phyloP scores from a whole-genome alignment of 192 early-diverging fungal genomes.

The Coemansia sp. region DNA sequence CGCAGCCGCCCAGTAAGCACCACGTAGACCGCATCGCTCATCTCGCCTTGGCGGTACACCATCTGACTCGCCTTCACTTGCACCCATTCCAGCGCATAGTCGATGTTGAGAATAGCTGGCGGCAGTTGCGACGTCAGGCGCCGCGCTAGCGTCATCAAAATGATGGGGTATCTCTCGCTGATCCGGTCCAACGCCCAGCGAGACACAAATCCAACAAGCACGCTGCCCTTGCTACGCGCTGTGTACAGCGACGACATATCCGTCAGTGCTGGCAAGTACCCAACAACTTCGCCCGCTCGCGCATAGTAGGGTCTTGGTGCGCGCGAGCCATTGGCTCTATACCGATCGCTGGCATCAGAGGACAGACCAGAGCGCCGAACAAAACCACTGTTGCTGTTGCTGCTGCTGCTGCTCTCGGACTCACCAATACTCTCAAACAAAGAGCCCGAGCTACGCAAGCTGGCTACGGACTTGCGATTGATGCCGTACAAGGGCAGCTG shows the following conservation, averaged over 20 bases:
- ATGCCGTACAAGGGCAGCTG: not conserved
- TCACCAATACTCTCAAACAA: not conserved
- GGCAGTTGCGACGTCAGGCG: slow-evolving; percentile 78
- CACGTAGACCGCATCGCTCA: slow-evolving; percentile 86
- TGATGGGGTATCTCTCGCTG: slow-evolving; percentile 78
- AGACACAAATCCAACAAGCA: slow-evolving; percentile 84
- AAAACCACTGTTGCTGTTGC: no score
- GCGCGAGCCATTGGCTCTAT: slow-evolving; percentile 2
- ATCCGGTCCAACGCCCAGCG: slow-evolving; percentile 79
- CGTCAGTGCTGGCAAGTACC: slow-evolving; percentile 89
- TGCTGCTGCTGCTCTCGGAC: slow-evolving; percentile 3
- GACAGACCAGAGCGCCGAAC: not conserved
- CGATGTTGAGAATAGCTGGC: slow-evolving; percentile 76
- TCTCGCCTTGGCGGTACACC: slow-evolving; percentile 82
- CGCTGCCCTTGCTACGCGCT: slow-evolving; percentile 73
- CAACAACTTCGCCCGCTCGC: slow-evolving; percentile 82
- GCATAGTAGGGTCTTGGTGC: slow-evolving; percentile 65
- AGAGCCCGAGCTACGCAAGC: not conserved
- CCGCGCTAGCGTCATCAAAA: slow-evolving; percentile 83
- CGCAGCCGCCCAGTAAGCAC: slow-evolving; percentile 92
- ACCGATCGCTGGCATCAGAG: not conserved
- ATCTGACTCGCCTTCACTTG: slow-evolving; percentile 92
- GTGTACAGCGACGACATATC: slow-evolving; percentile 88
- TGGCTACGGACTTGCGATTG: not conserved
- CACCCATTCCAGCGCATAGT: slow-evolving; percentile 91